Base-by-base conservation (phyloP, 1,284 basidiomycete species). In the Heterobasidion parviporum region DNA sequence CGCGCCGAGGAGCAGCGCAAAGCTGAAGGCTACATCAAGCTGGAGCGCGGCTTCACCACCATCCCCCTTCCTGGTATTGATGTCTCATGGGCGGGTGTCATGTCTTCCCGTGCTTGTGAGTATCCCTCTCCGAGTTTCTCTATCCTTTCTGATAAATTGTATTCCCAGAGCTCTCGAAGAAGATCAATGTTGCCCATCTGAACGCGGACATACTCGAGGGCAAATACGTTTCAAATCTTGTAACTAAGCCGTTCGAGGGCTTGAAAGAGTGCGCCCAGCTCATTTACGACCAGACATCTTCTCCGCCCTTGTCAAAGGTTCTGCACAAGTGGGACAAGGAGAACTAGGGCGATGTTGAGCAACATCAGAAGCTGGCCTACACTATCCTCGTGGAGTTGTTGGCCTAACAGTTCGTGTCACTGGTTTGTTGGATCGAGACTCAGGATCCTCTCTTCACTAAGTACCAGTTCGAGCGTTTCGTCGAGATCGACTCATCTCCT, bases 341-440 rank as follows among this genome's bases (percentile, higher is more conserved):
- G 59, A 79, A 81, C 60, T 99, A 96, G 96, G 90, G 75, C 46
- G 78, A 82, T 32, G 68, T 79, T 15, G 88, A 88, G 56, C 89
- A 94, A 63, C 86, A 93, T 54, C 94, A 98, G 74, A 89, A 89
- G 65, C 82, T 99, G 48, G 94, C 95, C 0, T 98, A 98, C 70
- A 89, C 87, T 64, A 94, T 98, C 64, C 85, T 99, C 59, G 94
- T 98, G 63, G 96, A 98, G 71, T 83, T 98, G 55, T 81, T 99
- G 48, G 94, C 96, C 14, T 98, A 98, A 70, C 96, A 99, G 70
- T 95, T 95, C 64, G 91, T 90, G 0, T 95, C 94, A 2, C 94
- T 94, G 10, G 95, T 99, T 32, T 87, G 94, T 56, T 98, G 96
- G 96, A 99, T 99, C 67, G 92, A 98, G 75, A 99, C 96, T 0